phyloP scores from a whole-genome alignment of 768 basidiomycete species.

The Candolleomyces efflorescens region DNA sequence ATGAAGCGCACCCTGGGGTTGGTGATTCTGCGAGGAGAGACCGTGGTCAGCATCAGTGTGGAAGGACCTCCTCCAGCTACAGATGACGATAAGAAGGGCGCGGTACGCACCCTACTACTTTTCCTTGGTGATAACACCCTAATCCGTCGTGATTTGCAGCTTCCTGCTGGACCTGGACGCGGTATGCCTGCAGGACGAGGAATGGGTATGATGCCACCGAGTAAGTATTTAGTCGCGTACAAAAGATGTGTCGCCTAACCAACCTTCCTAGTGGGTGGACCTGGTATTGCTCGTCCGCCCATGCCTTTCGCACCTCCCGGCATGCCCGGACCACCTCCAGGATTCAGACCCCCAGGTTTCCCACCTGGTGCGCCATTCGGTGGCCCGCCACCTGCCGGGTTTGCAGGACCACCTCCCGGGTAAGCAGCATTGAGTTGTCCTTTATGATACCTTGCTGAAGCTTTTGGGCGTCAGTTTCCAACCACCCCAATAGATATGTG shows the following conservation, averaged over 20 bases:
- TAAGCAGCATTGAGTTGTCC: conserved; percentile 29
- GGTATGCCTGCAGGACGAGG: conserved; percentile 97
- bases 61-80: conserved; percentile 93
- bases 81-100: conserved; percentile 86
- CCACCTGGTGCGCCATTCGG: conserved; percentile 73
- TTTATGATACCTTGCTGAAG: conserved; percentile 10
- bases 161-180: conserved; percentile 86
- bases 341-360: conserved; percentile 81
- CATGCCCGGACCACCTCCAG: conserved; percentile 84
- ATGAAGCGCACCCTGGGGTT: conserved; percentile 96
- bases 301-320: conserved; percentile 68
- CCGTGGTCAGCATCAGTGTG: conserved; percentile 90
- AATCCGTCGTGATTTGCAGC: conserved; percentile 35
- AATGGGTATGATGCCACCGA: conserved; percentile 91
- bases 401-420: conserved; percentile 82
- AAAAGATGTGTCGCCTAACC: conserved; percentile 11
- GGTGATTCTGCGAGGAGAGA: conserved; percentile 94
- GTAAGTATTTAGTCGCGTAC: conserved; percentile 37
- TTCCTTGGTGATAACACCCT: background rate
- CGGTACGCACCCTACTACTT: conserved; percentile 37
- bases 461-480: conserved; percentile 37
- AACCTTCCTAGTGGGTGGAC: conserved; percentile 49
- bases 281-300: conserved; percentile 62
- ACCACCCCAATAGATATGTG: conserved; percentile 36
- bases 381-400: conserved; percentile 71